phyloP scores from a whole-genome alignment of 2,329 filamentous ascomycete species.

The Penicillium sp. region DNA sequence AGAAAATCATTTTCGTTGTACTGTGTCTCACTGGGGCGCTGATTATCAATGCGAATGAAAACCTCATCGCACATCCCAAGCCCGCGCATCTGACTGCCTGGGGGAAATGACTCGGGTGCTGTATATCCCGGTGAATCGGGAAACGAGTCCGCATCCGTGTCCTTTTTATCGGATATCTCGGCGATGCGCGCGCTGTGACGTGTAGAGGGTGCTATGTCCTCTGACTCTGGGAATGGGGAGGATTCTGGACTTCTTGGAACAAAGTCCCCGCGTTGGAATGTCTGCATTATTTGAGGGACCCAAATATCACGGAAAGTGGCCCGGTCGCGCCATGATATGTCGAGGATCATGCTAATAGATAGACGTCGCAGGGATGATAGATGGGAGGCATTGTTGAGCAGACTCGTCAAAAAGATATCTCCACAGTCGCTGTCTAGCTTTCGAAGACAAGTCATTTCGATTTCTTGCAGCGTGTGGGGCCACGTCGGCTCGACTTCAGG shows the following conservation, averaged over 20 bases:
- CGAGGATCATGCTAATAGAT: slow-evolving; percentile 75
- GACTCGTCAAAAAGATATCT: slow-evolving; percentile 76
- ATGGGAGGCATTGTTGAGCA: slow-evolving; percentile 71
- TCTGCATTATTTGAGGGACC: slow-evolving; percentile 42
- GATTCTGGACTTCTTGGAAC: neutral
- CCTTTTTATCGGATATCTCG: slow-evolving; percentile 1
- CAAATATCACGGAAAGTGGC: slow-evolving; percentile 79
- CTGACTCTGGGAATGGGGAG: neutral
- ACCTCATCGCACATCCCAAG: slow-evolving; percentile 62
- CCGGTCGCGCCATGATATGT: slow-evolving; percentile 78
- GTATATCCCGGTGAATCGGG: slow-evolving; percentile 36
- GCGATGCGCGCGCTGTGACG: slow-evolving; percentile 47
- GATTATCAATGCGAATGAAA: slow-evolving; percentile 64
- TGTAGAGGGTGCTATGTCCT: slow-evolving; percentile 27
- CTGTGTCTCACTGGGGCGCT: slow-evolving; percentile 62
- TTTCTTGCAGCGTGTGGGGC: slow-evolving; percentile 70
- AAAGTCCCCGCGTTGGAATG: neutral
- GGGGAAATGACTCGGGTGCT: slow-evolving; percentile 29
- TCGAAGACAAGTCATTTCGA: slow-evolving; percentile 78
- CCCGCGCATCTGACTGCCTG: neutral
- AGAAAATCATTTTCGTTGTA: slow-evolving; percentile 65
- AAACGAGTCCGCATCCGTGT: neutral
- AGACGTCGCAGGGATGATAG: slow-evolving; percentile 72
- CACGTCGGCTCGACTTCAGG: slow-evolving; percentile 70
- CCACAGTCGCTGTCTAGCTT: slow-evolving; percentile 73